phyloP scores from a whole-genome alignment of 2,329 filamentous ascomycete species.

The Pseudohalonectria lignicola region DNA sequence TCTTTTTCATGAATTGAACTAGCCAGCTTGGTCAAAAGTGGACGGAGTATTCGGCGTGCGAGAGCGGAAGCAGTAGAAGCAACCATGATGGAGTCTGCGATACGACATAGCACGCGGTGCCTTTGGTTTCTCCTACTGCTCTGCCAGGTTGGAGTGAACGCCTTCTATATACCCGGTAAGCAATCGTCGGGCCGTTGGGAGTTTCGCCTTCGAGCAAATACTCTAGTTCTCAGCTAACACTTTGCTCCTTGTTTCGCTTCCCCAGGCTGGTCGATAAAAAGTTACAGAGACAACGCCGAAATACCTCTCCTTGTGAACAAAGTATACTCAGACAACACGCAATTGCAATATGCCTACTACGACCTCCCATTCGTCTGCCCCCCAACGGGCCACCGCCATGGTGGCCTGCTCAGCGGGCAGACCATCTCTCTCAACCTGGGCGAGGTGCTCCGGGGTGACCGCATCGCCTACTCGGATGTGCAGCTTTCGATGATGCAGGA shows the following conservation, averaged over 20 bases:
- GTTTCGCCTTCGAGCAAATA: not conserved
- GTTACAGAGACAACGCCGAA: conserved; percentile 63
- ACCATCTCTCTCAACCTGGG: conserved; percentile 75
- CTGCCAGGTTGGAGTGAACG: conserved; percentile 39
- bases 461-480: conserved; percentile 76
- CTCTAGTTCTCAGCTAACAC: conserved; percentile 4
- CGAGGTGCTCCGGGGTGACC: conserved; percentile 77
- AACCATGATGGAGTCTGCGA: conserved; percentile 4
- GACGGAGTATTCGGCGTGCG: too few relatives aligned
- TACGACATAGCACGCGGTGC: conserved; percentile 22
- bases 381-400: conserved; percentile 57
- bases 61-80: not conserved
- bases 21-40: too few relatives aligned
- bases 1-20: too few relatives aligned
- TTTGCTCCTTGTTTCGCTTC: conserved; percentile 6
- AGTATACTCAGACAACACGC: conserved; percentile 79
- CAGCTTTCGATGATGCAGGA: conserved; percentile 70
- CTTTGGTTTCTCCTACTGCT: conserved; percentile 36
- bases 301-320: conserved; percentile 88
- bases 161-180: conserved; percentile 81
- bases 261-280: conserved; percentile 69
- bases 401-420: conserved; percentile 62
- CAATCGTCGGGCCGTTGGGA: conserved; percentile 4
- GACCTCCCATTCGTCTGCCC: conserved; percentile 82
- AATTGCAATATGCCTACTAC: conserved; percentile 86